These are phyloP conservation scores for Neoconidiobolus thromboides DNA, from an alignment of 371 early-diverging fungal genomes.

Conservation along the genomic window DNA sequence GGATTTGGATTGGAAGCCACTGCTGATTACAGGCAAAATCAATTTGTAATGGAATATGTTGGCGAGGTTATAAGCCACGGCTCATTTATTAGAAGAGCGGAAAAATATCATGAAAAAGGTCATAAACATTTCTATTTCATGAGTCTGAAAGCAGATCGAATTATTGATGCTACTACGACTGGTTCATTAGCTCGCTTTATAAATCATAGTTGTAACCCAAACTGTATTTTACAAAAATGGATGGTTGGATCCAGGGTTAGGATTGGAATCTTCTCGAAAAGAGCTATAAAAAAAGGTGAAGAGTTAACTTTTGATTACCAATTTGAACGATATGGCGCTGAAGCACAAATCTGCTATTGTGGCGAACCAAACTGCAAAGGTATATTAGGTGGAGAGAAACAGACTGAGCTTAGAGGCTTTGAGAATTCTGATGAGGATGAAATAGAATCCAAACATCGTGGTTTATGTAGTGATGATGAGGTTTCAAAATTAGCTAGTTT, in stretches of 20 bases:
- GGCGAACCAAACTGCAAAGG: slow-evolving; percentile 59
- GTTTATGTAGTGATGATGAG: slow-evolving; percentile 30
- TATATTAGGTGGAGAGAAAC: slow-evolving; percentile 10
- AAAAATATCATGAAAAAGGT: slow-evolving; percentile 59
- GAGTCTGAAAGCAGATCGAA: slow-evolving; percentile 68
- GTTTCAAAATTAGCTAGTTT: slow-evolving; percentile 39
- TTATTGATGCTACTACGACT: slow-evolving; percentile 84
- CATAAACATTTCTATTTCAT: slow-evolving; percentile 91
- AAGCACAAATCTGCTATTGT: slow-evolving; percentile 85
- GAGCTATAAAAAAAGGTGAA: slow-evolving; percentile 44
- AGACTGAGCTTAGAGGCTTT: slow-evolving; percentile 14
- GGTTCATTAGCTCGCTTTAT: slow-evolving; percentile 86
- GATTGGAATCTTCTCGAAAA: slow-evolving; percentile 62
- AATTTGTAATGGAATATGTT: slow-evolving; percentile 88
- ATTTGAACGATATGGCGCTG: slow-evolving; percentile 64
- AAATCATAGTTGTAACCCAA: slow-evolving; percentile 86
- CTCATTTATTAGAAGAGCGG: slow-evolving; percentile 62
- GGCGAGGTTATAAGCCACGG: slow-evolving; percentile 77
- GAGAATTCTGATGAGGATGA: slow-evolving; percentile 19
- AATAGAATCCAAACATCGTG: slow-evolving; percentile 13
- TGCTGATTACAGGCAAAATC: slow-evolving; percentile 32
- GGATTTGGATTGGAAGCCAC: slow-evolving; percentile 79
- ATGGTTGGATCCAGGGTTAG: slow-evolving; percentile 55
- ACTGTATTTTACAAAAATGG: slow-evolving; percentile 76
- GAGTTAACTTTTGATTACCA: slow-evolving; percentile 91